Percentiles rank a stretch among this genome's conserved stretches.
Conservation (phyloP, 306 rosid species). For the Quercus berberidifolia region DNA sequence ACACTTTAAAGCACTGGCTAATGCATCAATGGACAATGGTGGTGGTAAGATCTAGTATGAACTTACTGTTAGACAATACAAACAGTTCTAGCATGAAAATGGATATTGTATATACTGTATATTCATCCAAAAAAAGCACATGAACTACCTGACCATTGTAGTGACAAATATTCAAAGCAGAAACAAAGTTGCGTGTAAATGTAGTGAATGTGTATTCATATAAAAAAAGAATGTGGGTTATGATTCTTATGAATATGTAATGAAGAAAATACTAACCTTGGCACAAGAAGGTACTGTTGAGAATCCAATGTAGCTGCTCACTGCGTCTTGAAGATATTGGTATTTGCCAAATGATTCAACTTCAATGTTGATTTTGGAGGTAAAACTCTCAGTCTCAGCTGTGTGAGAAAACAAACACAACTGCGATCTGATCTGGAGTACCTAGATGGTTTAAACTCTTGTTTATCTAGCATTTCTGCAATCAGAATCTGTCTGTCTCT, state of each 20-base stretch:
- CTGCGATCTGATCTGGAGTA: constrained; percentile 24
- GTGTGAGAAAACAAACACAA: background rate
- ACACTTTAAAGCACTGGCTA: background rate
- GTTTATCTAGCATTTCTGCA: constrained; percentile 1
- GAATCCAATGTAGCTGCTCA: background rate
- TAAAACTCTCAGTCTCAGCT: background rate
- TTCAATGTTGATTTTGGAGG: background rate
- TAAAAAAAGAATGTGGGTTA: too few relatives aligned
- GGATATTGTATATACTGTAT: background rate
- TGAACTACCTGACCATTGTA: background rate
- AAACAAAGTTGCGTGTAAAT: background rate
- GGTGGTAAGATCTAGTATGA: background rate
- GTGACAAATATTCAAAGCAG: background rate
- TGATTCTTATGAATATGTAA: background rate
- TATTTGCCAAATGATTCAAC: background rate
- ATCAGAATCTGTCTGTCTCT: background rate
- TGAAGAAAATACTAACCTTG: background rate
- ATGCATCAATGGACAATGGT: background rate
- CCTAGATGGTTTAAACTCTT: background rate
- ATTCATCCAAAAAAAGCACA: background rate
- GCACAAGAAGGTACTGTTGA: background rate
- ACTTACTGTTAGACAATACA: background rate
- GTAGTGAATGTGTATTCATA: background rate
- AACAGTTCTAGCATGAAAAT: background rate
- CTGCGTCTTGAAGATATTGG: background rate